These are phyloP conservation scores for Neurospora sublineolata DNA, from an alignment of 495 filamentous ascomycete species.

Conservation along the genomic window DNA sequence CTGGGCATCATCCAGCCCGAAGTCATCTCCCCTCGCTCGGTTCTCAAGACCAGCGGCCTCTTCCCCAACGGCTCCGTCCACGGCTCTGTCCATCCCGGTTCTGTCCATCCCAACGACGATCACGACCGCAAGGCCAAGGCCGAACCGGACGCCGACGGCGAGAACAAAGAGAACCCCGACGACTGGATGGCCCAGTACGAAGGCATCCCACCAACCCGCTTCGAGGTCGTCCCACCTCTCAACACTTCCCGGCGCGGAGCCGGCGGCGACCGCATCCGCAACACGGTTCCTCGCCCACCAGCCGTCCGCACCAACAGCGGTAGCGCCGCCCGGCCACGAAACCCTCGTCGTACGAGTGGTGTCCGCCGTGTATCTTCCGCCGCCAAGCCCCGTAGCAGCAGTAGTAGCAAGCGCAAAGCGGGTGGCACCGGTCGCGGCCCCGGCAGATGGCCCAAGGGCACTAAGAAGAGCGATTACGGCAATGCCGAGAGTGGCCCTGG, in stretches of 20 bases:
- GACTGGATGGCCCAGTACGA: constrained; percentile 31
- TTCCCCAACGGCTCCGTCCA: constrained; percentile 7
- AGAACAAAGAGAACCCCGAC: constrained; percentile 20
- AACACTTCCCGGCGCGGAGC: constrained; percentile 21
- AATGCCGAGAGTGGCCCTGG: constrained; percentile 45
- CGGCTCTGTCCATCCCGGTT: not conserved
- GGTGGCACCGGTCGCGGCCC: constrained; percentile 42
- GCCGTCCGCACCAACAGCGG: constrained; percentile 14
- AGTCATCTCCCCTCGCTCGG: not conserved
- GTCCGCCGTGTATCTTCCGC: constrained; percentile 13
- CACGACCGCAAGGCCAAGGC: constrained; percentile 16
- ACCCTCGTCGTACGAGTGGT: constrained; percentile 13
- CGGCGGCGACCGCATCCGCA: constrained; percentile 17
- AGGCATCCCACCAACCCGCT: constrained; percentile 64
- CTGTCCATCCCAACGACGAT: constrained; percentile 13
- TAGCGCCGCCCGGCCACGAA: constrained; percentile 15
- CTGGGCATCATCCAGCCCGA: constrained; percentile 4
- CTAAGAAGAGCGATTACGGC: constrained; percentile 45
- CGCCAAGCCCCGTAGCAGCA: constrained; percentile 19
- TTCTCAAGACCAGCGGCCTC: constrained; percentile 12
- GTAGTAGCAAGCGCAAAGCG: constrained; percentile 30
- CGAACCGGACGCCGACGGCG: constrained; percentile 21
- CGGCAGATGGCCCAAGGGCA: constrained; percentile 43
- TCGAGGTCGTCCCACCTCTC: constrained; percentile 74
- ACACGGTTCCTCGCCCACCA: constrained; percentile 21